These are phyloP conservation scores for Camelina laxa DNA, from an alignment of 345 rosid species.

Conservation along the genomic window DNA sequence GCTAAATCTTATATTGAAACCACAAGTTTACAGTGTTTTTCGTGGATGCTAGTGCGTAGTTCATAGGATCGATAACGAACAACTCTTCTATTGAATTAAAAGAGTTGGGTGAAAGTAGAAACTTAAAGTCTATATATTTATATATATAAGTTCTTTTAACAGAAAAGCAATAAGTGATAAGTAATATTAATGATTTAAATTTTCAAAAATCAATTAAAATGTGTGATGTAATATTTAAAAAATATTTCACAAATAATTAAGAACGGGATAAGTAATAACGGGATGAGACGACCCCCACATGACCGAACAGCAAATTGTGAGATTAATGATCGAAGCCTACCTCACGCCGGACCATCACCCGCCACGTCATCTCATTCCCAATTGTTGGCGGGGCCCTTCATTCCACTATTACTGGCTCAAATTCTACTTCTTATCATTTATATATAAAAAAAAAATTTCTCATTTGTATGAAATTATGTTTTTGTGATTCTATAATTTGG, in stretches of 20 bases:
- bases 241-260: no score
- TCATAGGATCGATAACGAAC: no score
- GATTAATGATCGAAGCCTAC: conserved; percentile 63
- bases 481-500: neutral
- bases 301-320: conserved; percentile 43
- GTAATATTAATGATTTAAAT: neutral
- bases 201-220: no score
- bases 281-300: conserved; percentile 2
- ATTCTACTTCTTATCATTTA: neutral
- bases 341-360: conserved; percentile 77
- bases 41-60: neutral
- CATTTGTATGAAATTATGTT: neutral
- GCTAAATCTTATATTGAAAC: neutral
- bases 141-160: no score
- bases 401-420: conserved; percentile 44
- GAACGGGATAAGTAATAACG: no score
- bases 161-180: no score
- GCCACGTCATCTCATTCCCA: conserved; percentile 54
- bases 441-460: neutral
- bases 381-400: conserved; percentile 51
- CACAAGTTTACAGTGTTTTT: neutral
- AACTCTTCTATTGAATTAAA: neutral
- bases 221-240: no score
- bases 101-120: neutral
- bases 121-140: no score